Evolutionary conservation across 2,329 filamentous ascomycete species (phyloP), one percentile per base, ranked within the genome.

Genomic region (Cercospora sp.): DNA sequence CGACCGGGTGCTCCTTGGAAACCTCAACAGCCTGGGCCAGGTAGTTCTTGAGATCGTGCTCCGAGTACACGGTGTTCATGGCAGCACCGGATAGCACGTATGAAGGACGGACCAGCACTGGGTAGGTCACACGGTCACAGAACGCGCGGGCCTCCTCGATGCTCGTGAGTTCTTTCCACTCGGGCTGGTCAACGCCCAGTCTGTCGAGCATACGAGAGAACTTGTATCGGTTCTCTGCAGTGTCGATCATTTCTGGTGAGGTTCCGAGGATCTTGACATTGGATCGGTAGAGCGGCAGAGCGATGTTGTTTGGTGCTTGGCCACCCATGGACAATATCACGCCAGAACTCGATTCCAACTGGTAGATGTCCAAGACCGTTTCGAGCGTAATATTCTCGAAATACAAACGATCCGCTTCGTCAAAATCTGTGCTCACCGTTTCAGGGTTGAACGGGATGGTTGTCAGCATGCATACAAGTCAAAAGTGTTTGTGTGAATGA

Each of bases 311-410:
- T 2, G 95, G 94, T 0, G 93, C 97, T 79, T 99, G 95, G 8
- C 95, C 95, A 82, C 95, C 94, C 92, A 98, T 97, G 63, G 93
- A n/a, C n/a, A n/a, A n/a, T n/a, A n/a, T n/a, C n/a, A n/a, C n/a
- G n/a, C n/a, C n/a, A n/a, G n/a, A n/a, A n/a, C n/a, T n/a, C n/a
- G n/a, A n/a, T n/a, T n/a, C n/a, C n/a, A n/a, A n/a, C n/a, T n/a
- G n/a, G n/a, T n/a, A n/a, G n/a, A 98, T 97, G 76, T 98, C 94
- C 18, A 98, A 85, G 0, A 98, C 88, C 0, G 90, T 94, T 80
- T 98, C 68, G 33, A 70, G 60, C 13, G 68, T 68, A 20, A 70
- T 68, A 78, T 94, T 96, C 82, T 98, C 95, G 74, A 99, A 99
- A 80, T 98, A 99, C 10, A 99, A 86, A 65, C 90, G 88, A 77